Evolutionary conservation across 2,329 filamentous ascomycete genomes (phyloP), one percentile per base, ranked within the genome.

Genomic region (Fusarium nurragi): DNA sequence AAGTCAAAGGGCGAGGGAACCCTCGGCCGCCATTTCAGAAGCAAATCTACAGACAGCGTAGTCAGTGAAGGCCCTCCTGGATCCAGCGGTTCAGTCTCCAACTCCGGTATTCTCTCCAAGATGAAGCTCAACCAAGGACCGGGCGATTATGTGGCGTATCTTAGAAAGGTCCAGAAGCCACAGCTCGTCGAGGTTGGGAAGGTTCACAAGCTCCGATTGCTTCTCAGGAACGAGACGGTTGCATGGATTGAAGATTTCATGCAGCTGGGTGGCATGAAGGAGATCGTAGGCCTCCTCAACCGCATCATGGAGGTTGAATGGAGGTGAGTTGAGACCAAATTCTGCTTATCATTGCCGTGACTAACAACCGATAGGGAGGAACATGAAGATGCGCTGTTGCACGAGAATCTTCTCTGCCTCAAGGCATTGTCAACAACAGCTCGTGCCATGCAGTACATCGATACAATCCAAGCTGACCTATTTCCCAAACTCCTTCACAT

Each of bases 301-400:
- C 88, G 94, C n/a, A 97, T 94, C 70, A 93, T 97, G 86, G 90
- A 90, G 48, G 89, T 99, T 30, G 95, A 98, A 77, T 99, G 95
- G 94, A 92, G 94, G 91, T 93, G 78, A 76, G 88, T 79, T 11
- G 25, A 37, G 11, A 21, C 12, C n/a, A 25, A 10, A 21, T n/a
- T 21, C 19, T 23, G 16, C 16, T 23, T 13, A 5, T 6, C 34
- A 19, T 43, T 26, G 19, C 21, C 5, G 32, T 26, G 23, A 50
- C 69, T 70, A 39, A 60, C 45, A 44, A 18, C 51, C 59, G 45
- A 63, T 68, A 93, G 92, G 73, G 95, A 97, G 82, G 95, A 98
- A 71, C 94, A 98, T 72, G 95, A 98, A 78, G 95, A 98, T 74
- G 90, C 90, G 11, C 84, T 99, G 34, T 85, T 99, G 8, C 94